Evolutionary conservation across 371 early-diverging fungal genomes (phyloP).

Genomic region (Mucor indicus): DNA sequence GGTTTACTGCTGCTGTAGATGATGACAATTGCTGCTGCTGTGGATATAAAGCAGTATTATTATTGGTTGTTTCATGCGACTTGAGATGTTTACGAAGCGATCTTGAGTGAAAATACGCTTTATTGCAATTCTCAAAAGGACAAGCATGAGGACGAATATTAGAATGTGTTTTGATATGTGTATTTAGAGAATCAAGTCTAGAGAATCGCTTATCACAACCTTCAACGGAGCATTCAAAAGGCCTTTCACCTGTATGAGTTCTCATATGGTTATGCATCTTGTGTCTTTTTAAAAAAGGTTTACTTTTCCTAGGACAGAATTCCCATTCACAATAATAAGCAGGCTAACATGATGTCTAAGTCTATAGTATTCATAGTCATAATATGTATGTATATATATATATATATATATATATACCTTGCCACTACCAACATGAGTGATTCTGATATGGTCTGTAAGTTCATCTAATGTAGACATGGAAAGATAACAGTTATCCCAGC

Average conservation of each 20-base stretch:
- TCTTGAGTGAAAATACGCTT: conserved; percentile 78
- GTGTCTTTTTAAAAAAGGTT: conserved; percentile 81
- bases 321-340: conserved; percentile 74
- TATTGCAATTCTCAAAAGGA: conserved; percentile 58
- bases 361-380: neutral
- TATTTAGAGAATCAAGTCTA: conserved; percentile 77
- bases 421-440: neutral
- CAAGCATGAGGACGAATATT: conserved; percentile 69
- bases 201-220: conserved; percentile 78
- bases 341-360: conserved; percentile 23
- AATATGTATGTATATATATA: no score
- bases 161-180: conserved; percentile 86
- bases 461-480: neutral
- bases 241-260: conserved; percentile 77
- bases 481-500: neutral
- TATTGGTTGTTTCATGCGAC: conserved; percentile 26
- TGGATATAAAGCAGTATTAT: neutral
- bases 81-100: conserved; percentile 75
- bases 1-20: neutral
- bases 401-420: conserved; percentile 1
- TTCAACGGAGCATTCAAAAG: conserved; percentile 39
- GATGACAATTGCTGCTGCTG: neutral
- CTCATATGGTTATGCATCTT: conserved; percentile 82
- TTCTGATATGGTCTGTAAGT: conserved; percentile 5
- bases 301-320: conserved; percentile 60